A percentile compares a stretch with the other conserved stretches of the same genome.
These are phyloP conservation scores for Thalassiosira sp. DNA, from an alignment of 352 stramenopile species.

Conservation along the genomic window DNA sequence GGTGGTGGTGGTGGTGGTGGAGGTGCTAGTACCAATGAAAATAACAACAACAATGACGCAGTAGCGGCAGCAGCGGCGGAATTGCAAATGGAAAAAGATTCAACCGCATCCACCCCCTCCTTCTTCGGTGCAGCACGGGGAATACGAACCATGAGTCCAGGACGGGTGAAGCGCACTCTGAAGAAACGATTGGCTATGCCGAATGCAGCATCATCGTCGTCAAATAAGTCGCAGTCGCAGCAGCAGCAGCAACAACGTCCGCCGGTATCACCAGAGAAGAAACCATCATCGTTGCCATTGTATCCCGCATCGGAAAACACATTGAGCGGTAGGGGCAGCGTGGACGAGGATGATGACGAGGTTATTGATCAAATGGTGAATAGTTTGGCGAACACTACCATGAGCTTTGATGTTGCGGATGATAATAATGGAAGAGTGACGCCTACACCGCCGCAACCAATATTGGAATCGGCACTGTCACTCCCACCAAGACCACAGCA, in stretches of 20 bases:
- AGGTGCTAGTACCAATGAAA: background rate
- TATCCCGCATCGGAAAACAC: conserved; percentile 1
- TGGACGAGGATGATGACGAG: conserved; percentile 15
- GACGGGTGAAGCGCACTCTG: conserved; percentile 28
- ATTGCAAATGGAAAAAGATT: conserved; percentile 1
- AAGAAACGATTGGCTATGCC: conserved; percentile 30
- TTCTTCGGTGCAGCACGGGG: conserved; percentile 22
- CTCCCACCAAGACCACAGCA: background rate
- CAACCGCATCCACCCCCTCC: conserved; percentile 17
- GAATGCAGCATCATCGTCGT: too few species aligned
- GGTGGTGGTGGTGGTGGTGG: background rate
- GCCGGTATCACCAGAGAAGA: conserved; percentile 8
- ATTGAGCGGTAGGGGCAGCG: background rate
- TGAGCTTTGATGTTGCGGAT: conserved; percentile 50
- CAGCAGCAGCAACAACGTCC: background rate
- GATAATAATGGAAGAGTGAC: too few species aligned
- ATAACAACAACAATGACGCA: conserved; percentile 1
- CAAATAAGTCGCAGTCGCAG: too few species aligned
- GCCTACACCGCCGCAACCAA: background rate
- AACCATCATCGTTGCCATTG: background rate
- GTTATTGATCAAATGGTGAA: conserved; percentile 20
- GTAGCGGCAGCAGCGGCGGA: background rate
- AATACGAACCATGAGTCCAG: conserved; percentile 27
- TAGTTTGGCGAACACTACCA: conserved; percentile 30
- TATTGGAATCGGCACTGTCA: background rate